Evolutionary conservation across 495 filamentous ascomycete genomes (phyloP).

Genomic region (Podospora tetraspora): DNA sequence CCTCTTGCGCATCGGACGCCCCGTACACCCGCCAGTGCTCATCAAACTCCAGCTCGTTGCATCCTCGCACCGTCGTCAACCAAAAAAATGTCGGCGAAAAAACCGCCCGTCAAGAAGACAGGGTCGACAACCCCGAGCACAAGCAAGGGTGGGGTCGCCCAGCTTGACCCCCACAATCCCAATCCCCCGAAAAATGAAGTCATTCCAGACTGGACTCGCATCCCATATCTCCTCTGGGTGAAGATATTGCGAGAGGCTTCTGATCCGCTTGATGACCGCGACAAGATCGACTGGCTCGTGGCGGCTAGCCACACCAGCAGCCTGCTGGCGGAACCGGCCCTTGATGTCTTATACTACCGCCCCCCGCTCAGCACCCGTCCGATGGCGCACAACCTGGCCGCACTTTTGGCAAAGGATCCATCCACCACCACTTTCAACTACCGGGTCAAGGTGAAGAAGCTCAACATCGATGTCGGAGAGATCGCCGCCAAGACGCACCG

Average conservation of each 20-base stretch:
- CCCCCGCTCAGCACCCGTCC: constrained; percentile 53
- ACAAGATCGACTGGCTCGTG: constrained; percentile 56
- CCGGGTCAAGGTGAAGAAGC: constrained; percentile 59
- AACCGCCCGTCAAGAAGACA: neutral
- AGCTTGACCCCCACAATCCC: neutral
- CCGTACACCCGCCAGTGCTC: neutral
- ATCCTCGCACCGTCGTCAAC: neutral
- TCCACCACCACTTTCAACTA: constrained; percentile 48
- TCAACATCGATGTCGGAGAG: constrained; percentile 58
- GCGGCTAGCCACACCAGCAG: constrained; percentile 56
- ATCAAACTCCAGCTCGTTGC: neutral
- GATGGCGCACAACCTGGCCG: constrained; percentile 40
- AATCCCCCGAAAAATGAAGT: constrained; percentile 13
- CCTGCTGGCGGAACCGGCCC: constrained; percentile 64
- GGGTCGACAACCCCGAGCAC: neutral
- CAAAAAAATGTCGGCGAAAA: neutral
- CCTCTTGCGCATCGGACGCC: neutral
- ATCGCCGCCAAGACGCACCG: constrained; percentile 28
- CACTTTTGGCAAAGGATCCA: constrained; percentile 35
- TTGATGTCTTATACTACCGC: constrained; percentile 65
- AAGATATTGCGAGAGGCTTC: constrained; percentile 64
- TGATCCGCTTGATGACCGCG: constrained; percentile 52
- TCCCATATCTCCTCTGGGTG: constrained; percentile 68
- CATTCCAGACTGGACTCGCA: constrained; percentile 60
- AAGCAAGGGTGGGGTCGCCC: neutral